A percentile compares a stretch with the other conserved stretches of the same genome.
phyloP scores from a whole-genome alignment of 345 rosid species.

The Sisymbrium altissimum region DNA sequence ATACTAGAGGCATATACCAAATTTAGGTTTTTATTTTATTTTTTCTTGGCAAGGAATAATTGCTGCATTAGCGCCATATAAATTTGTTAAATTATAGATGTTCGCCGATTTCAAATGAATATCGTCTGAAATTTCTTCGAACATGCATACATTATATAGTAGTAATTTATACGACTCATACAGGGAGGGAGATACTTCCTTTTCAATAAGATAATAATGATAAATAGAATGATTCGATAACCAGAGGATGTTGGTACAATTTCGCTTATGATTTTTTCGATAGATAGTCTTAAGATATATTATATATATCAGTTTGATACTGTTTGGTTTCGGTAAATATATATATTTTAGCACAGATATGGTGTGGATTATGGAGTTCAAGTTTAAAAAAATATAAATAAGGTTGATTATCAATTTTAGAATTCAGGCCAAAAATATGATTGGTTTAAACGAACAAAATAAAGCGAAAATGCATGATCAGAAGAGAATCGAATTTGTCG shows the following conservation, averaged over 20 bases:
- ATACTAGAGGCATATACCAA: background rate
- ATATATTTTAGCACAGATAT: too few species aligned
- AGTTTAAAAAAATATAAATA: background rate
- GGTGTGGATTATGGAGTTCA: too few species aligned
- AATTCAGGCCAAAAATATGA: background rate
- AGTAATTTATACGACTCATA: too few species aligned
- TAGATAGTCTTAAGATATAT: too few species aligned
- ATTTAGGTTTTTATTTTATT: background rate
- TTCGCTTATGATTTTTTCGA: too few species aligned
- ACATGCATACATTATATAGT: background rate
- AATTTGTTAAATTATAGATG: background rate
- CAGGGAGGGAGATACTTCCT: too few species aligned
- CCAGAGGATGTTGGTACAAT: too few species aligned
- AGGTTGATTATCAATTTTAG: background rate
- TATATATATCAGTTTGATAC: too few species aligned
- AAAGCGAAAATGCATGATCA: conserved; percentile 22
- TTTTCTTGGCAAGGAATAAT: background rate
- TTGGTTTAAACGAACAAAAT: conserved; percentile 13
- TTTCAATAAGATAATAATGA: too few species aligned
- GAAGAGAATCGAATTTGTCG: conserved; percentile 21
- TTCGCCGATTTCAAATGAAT: background rate
- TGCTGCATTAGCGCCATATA: background rate
- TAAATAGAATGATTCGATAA: too few species aligned
- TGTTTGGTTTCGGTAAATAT: too few species aligned
- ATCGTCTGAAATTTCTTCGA: conserved; percentile 4